Percentiles rank a stretch among this genome's conserved stretches.
These are phyloP conservation scores for Francoa sonchifolia DNA, from an alignment of 441 rosid genomes.

Conservation along the genomic window DNA sequence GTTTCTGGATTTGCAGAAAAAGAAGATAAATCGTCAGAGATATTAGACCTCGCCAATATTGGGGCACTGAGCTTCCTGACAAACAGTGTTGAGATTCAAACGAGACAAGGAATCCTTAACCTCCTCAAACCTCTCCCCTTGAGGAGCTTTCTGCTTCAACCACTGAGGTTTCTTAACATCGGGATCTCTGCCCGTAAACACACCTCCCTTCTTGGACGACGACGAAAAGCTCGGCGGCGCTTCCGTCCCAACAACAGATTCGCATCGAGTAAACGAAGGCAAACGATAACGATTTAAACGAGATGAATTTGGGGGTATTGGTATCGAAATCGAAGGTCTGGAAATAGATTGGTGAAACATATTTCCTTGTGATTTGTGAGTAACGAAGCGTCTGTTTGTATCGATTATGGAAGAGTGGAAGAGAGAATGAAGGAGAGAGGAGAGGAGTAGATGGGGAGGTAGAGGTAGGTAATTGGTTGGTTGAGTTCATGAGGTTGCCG, in stretches of 20 bases:
- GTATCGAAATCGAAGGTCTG: conserved; percentile 32
- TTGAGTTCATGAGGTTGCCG: background rate
- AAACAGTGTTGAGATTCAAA: conserved; percentile 79
- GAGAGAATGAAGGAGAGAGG: background rate
- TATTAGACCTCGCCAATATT: conserved; percentile 74
- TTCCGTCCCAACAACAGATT: conserved; percentile 18
- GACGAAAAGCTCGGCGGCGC: conserved; percentile 16
- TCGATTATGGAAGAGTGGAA: background rate
- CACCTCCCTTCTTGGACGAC: conserved; percentile 25
- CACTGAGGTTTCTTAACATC: conserved; percentile 71
- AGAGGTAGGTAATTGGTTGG: background rate
- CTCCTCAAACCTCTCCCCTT: conserved; percentile 63
- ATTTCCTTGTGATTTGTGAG: background rate
- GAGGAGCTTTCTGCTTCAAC: conserved; percentile 90
- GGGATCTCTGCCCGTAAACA: conserved; percentile 74
- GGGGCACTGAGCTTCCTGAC: conserved; percentile 96
- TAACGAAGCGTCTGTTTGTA: too few relatives aligned
- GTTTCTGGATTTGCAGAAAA: too few relatives aligned
- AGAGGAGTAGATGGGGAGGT: background rate
- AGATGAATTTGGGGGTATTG: conserved; percentile 22
- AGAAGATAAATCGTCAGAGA: background rate
- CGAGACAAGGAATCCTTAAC: conserved; percentile 65
- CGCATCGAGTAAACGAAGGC: conserved; percentile 24
- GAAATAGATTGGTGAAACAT: conserved; percentile 37
- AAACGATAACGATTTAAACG: conserved; percentile 5